Percentiles rank a stretch among this genome's conserved stretches.
Conservation (phyloP, 176 grass and related monocot species). For the Musa beccarii region DNA sequence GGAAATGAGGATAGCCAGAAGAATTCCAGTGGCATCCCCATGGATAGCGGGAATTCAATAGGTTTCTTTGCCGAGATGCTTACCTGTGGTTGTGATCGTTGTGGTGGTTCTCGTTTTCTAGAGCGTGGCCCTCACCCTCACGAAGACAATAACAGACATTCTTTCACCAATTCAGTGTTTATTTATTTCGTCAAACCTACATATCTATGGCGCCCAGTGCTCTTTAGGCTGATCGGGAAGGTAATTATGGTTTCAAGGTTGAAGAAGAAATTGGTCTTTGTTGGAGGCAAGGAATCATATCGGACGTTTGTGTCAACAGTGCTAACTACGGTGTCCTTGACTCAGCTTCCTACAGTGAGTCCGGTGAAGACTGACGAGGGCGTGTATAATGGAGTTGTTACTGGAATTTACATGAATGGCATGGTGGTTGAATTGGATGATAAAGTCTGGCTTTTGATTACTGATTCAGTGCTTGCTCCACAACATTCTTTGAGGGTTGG, state of each 20-base stretch:
- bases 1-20: constrained; percentile 4
- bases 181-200: constrained; percentile 55
- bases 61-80: constrained; percentile 76
- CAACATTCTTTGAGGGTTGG: constrained; percentile 75
- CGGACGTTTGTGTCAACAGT: constrained; percentile 44
- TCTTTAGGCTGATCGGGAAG: constrained; percentile 45
- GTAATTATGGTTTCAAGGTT: constrained; percentile 39
- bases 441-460: constrained; percentile 46
- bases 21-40: constrained; percentile 12
- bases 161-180: constrained; percentile 49
- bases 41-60: constrained; percentile 13
- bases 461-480: constrained; percentile 40
- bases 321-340: constrained; percentile 37
- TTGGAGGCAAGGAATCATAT: constrained; percentile 47
- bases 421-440: constrained; percentile 64
- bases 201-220: constrained; percentile 38
- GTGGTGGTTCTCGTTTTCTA: constrained; percentile 10
- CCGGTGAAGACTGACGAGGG: constrained; percentile 16
- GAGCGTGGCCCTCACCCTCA: neutral
- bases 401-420: constrained; percentile 55
- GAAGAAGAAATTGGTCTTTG: constrained; percentile 52
- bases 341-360: constrained; percentile 12
- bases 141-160: constrained; percentile 23
- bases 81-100: constrained; percentile 50
- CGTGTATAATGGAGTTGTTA: constrained; percentile 47